Evolutionary conservation across 1,284 basidiomycete genomes (phyloP).

Genomic region (Xerocomus amazonicus): DNA sequence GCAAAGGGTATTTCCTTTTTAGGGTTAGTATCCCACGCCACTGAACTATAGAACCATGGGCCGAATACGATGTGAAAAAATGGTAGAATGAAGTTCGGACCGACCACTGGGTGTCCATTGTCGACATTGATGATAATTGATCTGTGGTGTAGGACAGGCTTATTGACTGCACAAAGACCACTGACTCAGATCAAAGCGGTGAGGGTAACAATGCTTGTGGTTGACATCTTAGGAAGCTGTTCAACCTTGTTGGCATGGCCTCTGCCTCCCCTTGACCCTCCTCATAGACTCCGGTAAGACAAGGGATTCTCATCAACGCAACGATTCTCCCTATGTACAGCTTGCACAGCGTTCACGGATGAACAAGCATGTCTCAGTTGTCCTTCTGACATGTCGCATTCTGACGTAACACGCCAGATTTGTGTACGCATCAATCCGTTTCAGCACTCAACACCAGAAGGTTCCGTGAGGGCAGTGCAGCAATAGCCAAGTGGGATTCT

Average conservation of each 20-base stretch:
- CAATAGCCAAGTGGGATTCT: not conserved
- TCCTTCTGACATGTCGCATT: not conserved
- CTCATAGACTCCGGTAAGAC: conserved; percentile 1
- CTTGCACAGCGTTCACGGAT: no score
- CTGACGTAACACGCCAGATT: conserved; percentile 3
- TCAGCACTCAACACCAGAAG: not conserved
- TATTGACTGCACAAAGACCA: not conserved
- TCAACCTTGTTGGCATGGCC: conserved; percentile 22
- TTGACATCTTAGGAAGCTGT: conserved; percentile 9
- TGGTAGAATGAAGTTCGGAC: not conserved
- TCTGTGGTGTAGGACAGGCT: no score
- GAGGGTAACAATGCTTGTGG: not conserved
- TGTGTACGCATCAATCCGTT: conserved; percentile 5
- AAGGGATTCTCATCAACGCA: conserved; percentile 19
- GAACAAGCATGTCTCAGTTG: not conserved
- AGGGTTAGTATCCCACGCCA: conserved; percentile 25
- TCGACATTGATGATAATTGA: no score
- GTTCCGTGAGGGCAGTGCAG: not conserved
- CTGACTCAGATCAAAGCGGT: not conserved
- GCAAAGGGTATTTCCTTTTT: conserved; percentile 31
- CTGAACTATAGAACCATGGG: conserved; percentile 9
- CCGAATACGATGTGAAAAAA: conserved; percentile 10
- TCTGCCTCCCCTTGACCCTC: not conserved
- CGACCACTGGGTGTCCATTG: not conserved
- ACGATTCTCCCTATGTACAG: conserved; percentile 12